Evolutionary conservation across 208 protist genomes (phyloP).

Genomic region (Trypanosoma theileri): DNA sequence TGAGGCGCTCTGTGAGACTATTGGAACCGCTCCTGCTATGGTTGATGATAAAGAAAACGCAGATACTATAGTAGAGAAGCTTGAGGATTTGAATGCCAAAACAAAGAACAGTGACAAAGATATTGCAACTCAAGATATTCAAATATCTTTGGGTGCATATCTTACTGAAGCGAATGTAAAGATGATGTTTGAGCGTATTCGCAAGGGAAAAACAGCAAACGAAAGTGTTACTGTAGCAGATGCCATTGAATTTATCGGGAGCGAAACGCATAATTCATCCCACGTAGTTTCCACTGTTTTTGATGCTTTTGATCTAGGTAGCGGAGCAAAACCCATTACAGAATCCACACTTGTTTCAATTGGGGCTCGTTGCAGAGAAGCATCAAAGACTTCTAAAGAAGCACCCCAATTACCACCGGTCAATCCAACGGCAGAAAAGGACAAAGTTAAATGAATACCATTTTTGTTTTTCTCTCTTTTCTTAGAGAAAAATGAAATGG

Average conservation of each 20-base stretch:
- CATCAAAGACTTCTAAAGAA: slow-evolving; percentile 24
- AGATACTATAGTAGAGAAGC: slow-evolving; percentile 75
- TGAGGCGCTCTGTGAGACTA: slow-evolving; percentile 83
- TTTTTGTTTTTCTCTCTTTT: slow-evolving; percentile 18
- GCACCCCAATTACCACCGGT: slow-evolving; percentile 14
- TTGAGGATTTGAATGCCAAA: slow-evolving; percentile 73
- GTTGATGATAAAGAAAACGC: slow-evolving; percentile 53
- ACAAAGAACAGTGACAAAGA: slow-evolving; percentile 79
- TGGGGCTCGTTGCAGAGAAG: slow-evolving; percentile 80
- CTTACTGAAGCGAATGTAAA: slow-evolving; percentile 82
- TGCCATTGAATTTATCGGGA: slow-evolving; percentile 82
- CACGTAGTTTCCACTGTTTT: slow-evolving; percentile 89
- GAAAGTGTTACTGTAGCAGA: slow-evolving; percentile 80
- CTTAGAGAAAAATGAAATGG: background rate
- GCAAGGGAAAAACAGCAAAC: slow-evolving; percentile 70
- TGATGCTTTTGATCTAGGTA: slow-evolving; percentile 87
- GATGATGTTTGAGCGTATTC: slow-evolving; percentile 77
- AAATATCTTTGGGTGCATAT: slow-evolving; percentile 65
- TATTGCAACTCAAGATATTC: slow-evolving; percentile 56
- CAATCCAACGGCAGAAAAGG: slow-evolving; percentile 2
- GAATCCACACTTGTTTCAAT: slow-evolving; percentile 76
- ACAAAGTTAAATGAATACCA: background rate
- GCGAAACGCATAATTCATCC: slow-evolving; percentile 83
- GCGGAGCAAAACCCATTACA: slow-evolving; percentile 79
- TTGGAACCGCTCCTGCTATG: slow-evolving; percentile 64